phyloP scores from a whole-genome alignment of 83 land plant species.

The Picea engelmannii region DNA sequence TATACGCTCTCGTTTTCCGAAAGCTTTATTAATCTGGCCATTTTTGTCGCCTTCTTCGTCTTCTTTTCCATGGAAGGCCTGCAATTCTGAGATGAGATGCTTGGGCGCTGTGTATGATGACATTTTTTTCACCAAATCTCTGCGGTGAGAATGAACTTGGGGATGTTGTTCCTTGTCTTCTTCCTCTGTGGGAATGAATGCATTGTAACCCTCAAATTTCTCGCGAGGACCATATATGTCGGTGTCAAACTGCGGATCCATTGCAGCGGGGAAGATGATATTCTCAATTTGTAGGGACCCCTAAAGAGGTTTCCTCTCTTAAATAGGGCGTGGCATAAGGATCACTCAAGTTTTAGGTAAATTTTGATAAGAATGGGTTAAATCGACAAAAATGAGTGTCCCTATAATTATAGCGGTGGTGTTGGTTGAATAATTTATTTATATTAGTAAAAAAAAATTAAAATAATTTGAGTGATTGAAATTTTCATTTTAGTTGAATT shows the following conservation, averaged over 20 bases:
- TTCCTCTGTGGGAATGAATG: neutral
- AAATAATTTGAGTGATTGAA: too few relatives aligned
- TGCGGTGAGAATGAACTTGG: neutral
- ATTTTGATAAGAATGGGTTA: too few relatives aligned
- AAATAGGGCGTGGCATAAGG: too few relatives aligned
- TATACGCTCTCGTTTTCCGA: neutral
- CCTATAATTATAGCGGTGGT: too few relatives aligned
- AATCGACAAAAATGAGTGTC: too few relatives aligned
- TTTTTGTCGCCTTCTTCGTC: neutral
- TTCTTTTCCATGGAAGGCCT: neutral
- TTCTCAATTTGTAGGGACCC: too few relatives aligned
- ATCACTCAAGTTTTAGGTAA: too few relatives aligned
- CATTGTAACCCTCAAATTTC: neutral
- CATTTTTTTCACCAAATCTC: neutral
- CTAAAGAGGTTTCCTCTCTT: too few relatives aligned
- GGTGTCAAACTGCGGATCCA: neutral
- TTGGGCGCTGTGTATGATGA: constrained; percentile 6
- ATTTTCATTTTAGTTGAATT: too few relatives aligned
- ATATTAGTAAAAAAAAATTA: too few relatives aligned
- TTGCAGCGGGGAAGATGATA: neutral
- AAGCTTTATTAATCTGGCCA: too few relatives aligned
- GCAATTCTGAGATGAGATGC: neutral
- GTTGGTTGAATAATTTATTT: too few relatives aligned
- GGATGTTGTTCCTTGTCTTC: neutral
- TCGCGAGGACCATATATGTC: neutral